phyloP scores from a whole-genome alignment of 345 rosid genomes.

The rapeseed (Brassica napus) region Da-Ae NC_063447.1:40148501-40149000 shows the following conservation, averaged over 20 bases:
- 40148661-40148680: not conserved
- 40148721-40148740: constrained; percentile 46
- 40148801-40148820: constrained; percentile 35
- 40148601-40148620: constrained; percentile 39
- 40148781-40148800: constrained; percentile 35
- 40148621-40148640: constrained; percentile 39
- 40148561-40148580: constrained; percentile 38
- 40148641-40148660: constrained; percentile 32
- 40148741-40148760: constrained; percentile 43
- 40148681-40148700: constrained; percentile 40
- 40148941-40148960: constrained; percentile 35
- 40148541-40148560: constrained; percentile 39
- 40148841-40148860: constrained; percentile 34
- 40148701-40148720: constrained; percentile 37
- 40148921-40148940: constrained; percentile 39
- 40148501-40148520: constrained; percentile 43
- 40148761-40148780: constrained; percentile 43
- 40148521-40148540: constrained; percentile 27
- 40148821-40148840: constrained; percentile 43
- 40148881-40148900: constrained; percentile 36
- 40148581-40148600: constrained; percentile 40
- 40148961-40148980: constrained; percentile 41
- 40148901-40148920: constrained; percentile 32
- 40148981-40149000: constrained; percentile 36
- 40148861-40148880: constrained; percentile 35